These are phyloP conservation scores for Scheffersomyces stambukii DNA, from an alignment of 1,139 yeast species.

Conservation along the genomic window DNA sequence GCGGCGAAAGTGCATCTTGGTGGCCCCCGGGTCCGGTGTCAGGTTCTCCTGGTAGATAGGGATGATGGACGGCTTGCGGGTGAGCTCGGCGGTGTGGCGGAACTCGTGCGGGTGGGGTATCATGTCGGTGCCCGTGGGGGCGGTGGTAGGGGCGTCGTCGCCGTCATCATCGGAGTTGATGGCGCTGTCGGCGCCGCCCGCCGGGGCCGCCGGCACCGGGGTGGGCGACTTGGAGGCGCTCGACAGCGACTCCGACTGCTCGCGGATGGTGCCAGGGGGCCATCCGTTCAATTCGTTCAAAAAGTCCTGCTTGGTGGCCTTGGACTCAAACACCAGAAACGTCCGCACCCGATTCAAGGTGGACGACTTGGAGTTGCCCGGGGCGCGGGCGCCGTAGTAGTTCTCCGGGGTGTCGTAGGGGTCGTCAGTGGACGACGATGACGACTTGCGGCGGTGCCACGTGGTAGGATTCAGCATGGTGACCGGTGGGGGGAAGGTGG, in stretches of 20 bases:
- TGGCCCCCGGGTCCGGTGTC: conserved; percentile 4
- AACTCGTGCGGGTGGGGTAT: conserved; percentile 7
- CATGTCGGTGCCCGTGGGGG: neutral
- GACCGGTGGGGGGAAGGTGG: neutral
- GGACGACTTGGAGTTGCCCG: conserved; percentile 25
- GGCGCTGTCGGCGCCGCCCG: conserved; percentile 3
- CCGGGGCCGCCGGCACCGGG: conserved; percentile 2
- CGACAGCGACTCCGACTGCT: conserved; percentile 9
- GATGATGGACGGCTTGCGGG: conserved; percentile 28
- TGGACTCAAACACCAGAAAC: conserved; percentile 39
- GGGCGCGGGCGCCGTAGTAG: conserved; percentile 63
- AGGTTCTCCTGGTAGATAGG: conserved; percentile 24
- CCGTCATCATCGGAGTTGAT: conserved; percentile 8
- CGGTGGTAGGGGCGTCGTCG: conserved; percentile 1
- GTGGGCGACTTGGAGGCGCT: conserved; percentile 8
- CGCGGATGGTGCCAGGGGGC: conserved; percentile 7
- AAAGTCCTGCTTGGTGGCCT: conserved; percentile 10
- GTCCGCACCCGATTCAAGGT: conserved; percentile 49
- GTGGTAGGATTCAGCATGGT: conserved; percentile 7
- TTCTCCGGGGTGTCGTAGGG: conserved; percentile 67
- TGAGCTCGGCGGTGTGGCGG: conserved; percentile 1
- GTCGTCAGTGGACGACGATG: conserved; percentile 42
- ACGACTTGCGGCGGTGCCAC: conserved; percentile 19
- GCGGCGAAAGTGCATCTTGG: conserved; percentile 39
- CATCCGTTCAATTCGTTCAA: conserved; percentile 7